Evolutionary conservation across 306 rosid species (phyloP), one percentile per base, ranked within the genome.

Genomic region (Begonia fuchsioides): DNA sequence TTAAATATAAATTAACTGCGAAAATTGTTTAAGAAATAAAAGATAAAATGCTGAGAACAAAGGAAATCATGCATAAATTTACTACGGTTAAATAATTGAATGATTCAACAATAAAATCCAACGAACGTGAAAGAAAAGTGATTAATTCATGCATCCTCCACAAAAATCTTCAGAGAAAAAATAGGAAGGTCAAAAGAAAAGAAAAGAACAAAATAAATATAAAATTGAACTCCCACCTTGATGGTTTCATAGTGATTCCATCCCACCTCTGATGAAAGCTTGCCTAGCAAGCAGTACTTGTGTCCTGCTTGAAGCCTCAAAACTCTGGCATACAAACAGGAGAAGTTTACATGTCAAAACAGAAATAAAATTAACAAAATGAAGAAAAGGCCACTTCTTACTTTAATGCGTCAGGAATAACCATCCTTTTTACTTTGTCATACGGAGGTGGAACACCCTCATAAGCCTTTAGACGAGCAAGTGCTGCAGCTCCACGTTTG

Each of bases 241-340:
- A 67, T 56, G 15, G 60, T 68, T 14, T 58, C 71, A 20, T 66
- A 74, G 40, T 61, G 62, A 49, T 56, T 61, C 72, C 77, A 67
- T 17, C 78, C 75, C 52, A 81, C 86, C 80, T 81, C 77, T 0
- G 86, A 77, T 11, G 93, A 81, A 55, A 81, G 74, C 59, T 44
- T 63, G 50, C 77, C 77, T 68, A 75, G 51, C 63, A 74, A 66
- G 57, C 80, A 71, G 68, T 60, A 74, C 52, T 81, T 77, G 74
- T 81, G 85, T 46, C 92, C 92, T 3, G 79, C 77, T 54, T 81
- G 86, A 41, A 81, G 85, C 72, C 86, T 77, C 77, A 81, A 72
- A 5, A 81, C 93, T 76, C 82, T 81, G 65, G 35, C 35, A 4
- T 26, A 26, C 35, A 26, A 26, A 26, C 8, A 26, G 35, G 35